Evolutionary conservation across 1,139 yeast species (phyloP), one percentile per base, ranked within the genome.

Genomic region (Candida tropicalis): DNA sequence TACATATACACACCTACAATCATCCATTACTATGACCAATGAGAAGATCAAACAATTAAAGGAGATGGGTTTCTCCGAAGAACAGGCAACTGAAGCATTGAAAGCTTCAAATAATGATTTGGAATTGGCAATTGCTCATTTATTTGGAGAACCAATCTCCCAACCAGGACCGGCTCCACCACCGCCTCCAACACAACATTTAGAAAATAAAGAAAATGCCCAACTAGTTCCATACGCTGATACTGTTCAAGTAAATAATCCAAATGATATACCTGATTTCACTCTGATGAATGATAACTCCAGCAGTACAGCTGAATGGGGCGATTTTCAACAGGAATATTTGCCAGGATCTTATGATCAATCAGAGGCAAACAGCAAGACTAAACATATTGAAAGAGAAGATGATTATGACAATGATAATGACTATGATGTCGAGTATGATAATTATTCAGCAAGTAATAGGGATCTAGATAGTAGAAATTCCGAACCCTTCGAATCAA

Each of bases 61-160:
- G 40, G 86, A 78, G 43, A 83, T 84, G 89, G 90, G 89, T 25
- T 77, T 83, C 57, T 58, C 74, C 46, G 65, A 62, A 5, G 77
- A 70, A 22, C 68, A 69, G 46, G 75, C 82, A 0, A 50, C 48
- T 7, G 61, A 58, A 20, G 83, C 82, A 0, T 62, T 78, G 38
- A 45, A 60, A 44, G 58, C 58, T 23, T 56, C 79, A 16, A 65
- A 71, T 42, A 70, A 77, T 48, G 74, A 82, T 51, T 66, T 81
- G n/a, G 74, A 73, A 37, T 65, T 66, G 34, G 88, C 88, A 5
- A 70, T 81, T 39, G 76, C 74, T 23, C 75, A 60, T 53, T 68
- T 82, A 23, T 77, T 82, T 50, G 77, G 72, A 29, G 79, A 69
- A 23, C 61, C 63, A 11, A 58, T 63, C 22, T 65, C 50, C 15